Evolutionary conservation across 495 filamentous ascomycete genomes (phyloP).

Genomic region (Xylaria scruposa): DNA sequence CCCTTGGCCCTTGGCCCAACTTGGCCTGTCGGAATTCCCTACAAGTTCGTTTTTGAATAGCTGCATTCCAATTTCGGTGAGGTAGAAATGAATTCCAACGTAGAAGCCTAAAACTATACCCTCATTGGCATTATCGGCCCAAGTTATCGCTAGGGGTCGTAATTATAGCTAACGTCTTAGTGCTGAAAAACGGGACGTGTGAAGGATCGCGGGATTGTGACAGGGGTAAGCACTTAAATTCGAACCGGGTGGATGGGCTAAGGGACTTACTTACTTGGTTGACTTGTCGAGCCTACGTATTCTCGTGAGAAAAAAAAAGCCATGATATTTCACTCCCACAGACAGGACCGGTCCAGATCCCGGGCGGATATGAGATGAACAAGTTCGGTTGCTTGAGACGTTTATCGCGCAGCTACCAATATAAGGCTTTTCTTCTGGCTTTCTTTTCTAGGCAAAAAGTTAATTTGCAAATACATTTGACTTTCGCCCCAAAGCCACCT

Average conservation of each 20-base stretch:
- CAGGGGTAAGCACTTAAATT: background rate
- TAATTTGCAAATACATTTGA: background rate
- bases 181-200: background rate
- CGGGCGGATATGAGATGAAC: too few species aligned
- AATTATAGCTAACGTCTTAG: background rate
- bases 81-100: background rate
- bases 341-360: too few species aligned
- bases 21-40: background rate
- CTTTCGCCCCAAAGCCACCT: background rate
- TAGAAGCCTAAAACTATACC: background rate
- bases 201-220: slow-evolving; percentile 6
- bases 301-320: background rate
- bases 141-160: background rate
- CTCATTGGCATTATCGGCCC: background rate
- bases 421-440: background rate
- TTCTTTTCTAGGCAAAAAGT: background rate
- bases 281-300: background rate
- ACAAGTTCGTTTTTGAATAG: background rate
- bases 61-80: background rate
- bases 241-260: background rate
- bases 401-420: background rate
- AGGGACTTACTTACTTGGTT: background rate
- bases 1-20: background rate
- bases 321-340: background rate
- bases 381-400: background rate